Evolutionary conservation across 2,329 filamentous ascomycete genomes (phyloP).

Genomic region (Sporothrix phasma): DNA sequence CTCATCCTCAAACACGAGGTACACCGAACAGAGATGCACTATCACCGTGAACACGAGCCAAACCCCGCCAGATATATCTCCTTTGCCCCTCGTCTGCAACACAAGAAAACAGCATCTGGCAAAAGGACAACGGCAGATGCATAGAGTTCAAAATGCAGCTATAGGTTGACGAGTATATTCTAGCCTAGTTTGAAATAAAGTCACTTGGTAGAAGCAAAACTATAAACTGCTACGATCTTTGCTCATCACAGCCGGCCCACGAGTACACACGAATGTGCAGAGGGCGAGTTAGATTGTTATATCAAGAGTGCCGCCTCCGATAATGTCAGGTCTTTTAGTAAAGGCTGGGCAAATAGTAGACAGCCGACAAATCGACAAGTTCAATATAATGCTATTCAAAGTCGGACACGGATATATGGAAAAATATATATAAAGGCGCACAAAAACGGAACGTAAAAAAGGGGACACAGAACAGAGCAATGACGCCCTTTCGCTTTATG

Average conservation of each 20-base stretch:
- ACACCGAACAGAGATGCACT: not conserved
- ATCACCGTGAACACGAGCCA: too few species aligned
- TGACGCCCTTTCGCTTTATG: not conserved
- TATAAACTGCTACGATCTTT: too few species aligned
- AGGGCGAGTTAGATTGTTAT: not conserved
- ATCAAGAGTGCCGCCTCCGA: not conserved
- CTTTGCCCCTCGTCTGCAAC: not conserved
- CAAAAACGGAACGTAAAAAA: not conserved
- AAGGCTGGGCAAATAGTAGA: not conserved
- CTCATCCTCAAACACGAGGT: not conserved
- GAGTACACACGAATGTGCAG: not conserved
- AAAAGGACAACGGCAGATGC: not conserved
- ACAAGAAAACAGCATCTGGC: not conserved
- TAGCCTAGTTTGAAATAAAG: not conserved
- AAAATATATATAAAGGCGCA: not conserved
- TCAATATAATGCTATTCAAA: not conserved
- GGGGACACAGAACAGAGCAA: not conserved
- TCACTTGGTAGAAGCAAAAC: not conserved
- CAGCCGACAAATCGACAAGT: not conserved
- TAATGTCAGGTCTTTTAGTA: not conserved
- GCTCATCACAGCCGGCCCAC: not conserved
- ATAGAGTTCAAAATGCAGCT: too few species aligned
- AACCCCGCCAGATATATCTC: not conserved
- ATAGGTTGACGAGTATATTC: not conserved
- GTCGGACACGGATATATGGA: not conserved